Percentiles rank a stretch among this genome's conserved stretches.
These are phyloP conservation scores for Raphanus sativus DNA, from an alignment of 345 rosid genomes.

Conservation along the genomic window DNA sequence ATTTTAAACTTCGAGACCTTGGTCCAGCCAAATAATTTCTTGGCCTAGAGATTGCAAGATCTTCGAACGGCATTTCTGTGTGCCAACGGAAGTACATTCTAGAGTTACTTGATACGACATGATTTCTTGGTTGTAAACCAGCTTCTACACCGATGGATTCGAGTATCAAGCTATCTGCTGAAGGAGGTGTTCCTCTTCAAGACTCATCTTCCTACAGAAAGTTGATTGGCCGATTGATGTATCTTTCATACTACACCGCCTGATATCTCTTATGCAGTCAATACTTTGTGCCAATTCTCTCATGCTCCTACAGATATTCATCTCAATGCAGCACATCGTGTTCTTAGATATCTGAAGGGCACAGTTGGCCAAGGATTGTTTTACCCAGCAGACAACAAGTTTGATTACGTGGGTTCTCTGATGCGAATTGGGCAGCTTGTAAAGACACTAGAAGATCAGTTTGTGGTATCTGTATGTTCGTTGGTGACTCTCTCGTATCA, in stretches of 20 bases:
- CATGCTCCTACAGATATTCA: not conserved
- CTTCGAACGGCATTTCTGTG: not conserved
- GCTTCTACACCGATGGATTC: not conserved
- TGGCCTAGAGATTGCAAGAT: not conserved
- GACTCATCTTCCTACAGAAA: not conserved
- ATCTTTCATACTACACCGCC: not conserved
- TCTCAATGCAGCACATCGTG: not conserved
- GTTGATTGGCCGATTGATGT: not conserved
- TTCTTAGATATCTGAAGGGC: not conserved
- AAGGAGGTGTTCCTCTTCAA: not conserved
- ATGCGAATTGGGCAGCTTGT: not conserved
- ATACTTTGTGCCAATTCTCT: not conserved
- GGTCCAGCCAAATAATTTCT: not conserved
- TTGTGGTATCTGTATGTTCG: not conserved
- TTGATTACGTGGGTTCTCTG: not conserved
- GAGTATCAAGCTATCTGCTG: not conserved
- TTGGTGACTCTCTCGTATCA: not conserved
- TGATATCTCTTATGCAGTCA: not conserved
- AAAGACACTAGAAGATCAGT: not conserved
- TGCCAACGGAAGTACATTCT: not conserved
- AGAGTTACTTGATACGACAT: not conserved
- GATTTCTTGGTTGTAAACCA: not conserved
- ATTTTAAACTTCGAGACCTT: not conserved
- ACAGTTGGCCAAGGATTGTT: not conserved
- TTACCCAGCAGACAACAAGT: not conserved